These are phyloP conservation scores for Rhododendron kiyosumense DNA, from an alignment of 148 eudicot species.

Conservation along the genomic window DNA sequence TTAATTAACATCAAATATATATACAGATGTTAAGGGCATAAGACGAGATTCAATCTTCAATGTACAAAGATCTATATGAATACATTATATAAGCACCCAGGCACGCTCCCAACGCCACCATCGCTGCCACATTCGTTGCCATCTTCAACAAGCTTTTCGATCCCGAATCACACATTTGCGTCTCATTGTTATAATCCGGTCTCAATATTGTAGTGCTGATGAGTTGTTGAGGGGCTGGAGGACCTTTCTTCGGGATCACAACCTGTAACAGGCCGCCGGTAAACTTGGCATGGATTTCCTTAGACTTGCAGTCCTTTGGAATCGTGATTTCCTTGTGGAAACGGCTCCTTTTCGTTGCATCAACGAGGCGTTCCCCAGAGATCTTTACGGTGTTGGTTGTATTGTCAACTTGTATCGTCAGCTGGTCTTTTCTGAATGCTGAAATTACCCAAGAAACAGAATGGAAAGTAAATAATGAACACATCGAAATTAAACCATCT, in stretches of 20 bases:
- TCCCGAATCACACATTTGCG: not conserved
- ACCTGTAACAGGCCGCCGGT: conserved; percentile 36
- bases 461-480: not conserved
- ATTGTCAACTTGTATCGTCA: conserved; percentile 47
- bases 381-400: conserved; percentile 40
- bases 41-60: not conserved
- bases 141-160: conserved; percentile 5
- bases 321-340: conserved; percentile 46
- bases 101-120: conserved; percentile 26
- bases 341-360: conserved; percentile 26
- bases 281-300: conserved; percentile 53
- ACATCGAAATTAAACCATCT: not conserved
- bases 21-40: not conserved
- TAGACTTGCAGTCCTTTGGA: conserved; percentile 35
- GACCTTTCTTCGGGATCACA: conserved; percentile 41
- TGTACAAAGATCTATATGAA: conserved; percentile 13
- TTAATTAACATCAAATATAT: not conserved
- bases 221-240: conserved; percentile 3
- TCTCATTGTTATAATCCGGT: not conserved
- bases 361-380: conserved; percentile 45
- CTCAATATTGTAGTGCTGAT: no score
- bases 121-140: conserved; percentile 25
- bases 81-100: conserved; percentile 36
- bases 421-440: conserved; percentile 68
- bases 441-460: not conserved